Evolutionary conservation across 306 rosid genomes (phyloP).

Genomic region (Canavalia ensiformis): DNA sequence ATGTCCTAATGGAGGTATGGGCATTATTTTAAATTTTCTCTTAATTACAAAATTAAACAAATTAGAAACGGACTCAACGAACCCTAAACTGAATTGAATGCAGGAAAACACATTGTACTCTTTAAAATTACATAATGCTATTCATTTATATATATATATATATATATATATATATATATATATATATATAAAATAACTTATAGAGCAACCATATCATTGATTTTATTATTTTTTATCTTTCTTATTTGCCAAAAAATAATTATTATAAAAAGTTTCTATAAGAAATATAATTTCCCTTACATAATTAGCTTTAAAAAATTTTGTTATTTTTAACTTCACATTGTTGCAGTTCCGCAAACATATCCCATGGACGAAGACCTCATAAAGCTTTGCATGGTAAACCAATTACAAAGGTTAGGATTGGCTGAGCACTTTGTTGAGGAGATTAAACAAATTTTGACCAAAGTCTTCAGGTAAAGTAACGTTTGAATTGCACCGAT

Average conservation of each 20-base stretch:
- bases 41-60: neutral
- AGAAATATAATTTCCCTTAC: too few relatives aligned
- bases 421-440: conserved; percentile 42
- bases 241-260: too few relatives aligned
- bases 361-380: conserved; percentile 54
- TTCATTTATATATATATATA: too few relatives aligned
- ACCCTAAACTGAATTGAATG: neutral
- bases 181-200: too few relatives aligned
- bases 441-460: conserved; percentile 34
- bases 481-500: too few relatives aligned
- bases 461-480: conserved; percentile 31
- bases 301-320: neutral
- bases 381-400: conserved; percentile 45
- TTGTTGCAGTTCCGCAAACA: conserved; percentile 42
- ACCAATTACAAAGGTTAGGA: conserved; percentile 48
- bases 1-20: conserved; percentile 45
- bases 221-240: too few relatives aligned
- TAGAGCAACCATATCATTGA: too few relatives aligned
- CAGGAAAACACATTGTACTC: neutral
- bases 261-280: too few relatives aligned
- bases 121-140: too few relatives aligned
- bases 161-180: too few relatives aligned
- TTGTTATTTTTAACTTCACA: too few relatives aligned
- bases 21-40: neutral
- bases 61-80: neutral